Conservation (phyloP, 306 rosid genomes). For the Acacia acuminata region DNA sequence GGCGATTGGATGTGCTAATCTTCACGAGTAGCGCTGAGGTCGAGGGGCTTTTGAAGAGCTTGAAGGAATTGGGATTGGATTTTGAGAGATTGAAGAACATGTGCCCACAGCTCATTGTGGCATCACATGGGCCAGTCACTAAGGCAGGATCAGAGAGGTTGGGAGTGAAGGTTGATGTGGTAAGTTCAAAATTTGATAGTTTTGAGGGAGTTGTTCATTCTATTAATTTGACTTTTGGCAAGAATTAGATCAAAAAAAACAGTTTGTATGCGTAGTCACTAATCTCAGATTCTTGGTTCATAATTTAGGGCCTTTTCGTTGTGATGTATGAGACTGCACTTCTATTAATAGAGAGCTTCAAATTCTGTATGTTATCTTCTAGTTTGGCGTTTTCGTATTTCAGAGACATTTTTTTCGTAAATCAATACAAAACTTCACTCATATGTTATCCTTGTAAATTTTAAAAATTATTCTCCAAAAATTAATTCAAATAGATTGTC, state of each 20-base stretch:
- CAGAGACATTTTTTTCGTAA: too few relatives aligned
- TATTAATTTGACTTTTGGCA: constrained; percentile 41
- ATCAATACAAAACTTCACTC: too few relatives aligned
- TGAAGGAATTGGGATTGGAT: constrained; percentile 57
- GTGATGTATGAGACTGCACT: neutral
- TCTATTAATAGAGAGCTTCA: neutral
- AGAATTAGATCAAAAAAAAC: constrained; percentile 15
- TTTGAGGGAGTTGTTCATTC: constrained; percentile 70
- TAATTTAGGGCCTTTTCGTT: neutral
- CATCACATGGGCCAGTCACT: constrained; percentile 77
- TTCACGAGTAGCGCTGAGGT: constrained; percentile 87
- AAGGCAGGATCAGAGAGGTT: constrained; percentile 63
- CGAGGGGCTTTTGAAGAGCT: constrained; percentile 73
- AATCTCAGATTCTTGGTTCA: neutral
- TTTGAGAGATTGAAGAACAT: constrained; percentile 47
- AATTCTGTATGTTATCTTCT: neutral
- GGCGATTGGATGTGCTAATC: constrained; percentile 57
- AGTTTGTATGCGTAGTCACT: neutral
- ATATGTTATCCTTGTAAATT: too few relatives aligned
- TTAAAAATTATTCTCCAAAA: too few relatives aligned
- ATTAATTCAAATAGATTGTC: neutral
- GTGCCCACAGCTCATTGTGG: constrained; percentile 57
- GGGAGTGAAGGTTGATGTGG: constrained; percentile 71
- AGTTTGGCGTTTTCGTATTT: neutral
- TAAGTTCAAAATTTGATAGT: constrained; percentile 65